Evolutionary conservation across 2,329 filamentous ascomycete genomes (phyloP).

Genomic region (Huntiella bhutanensis): DNA sequence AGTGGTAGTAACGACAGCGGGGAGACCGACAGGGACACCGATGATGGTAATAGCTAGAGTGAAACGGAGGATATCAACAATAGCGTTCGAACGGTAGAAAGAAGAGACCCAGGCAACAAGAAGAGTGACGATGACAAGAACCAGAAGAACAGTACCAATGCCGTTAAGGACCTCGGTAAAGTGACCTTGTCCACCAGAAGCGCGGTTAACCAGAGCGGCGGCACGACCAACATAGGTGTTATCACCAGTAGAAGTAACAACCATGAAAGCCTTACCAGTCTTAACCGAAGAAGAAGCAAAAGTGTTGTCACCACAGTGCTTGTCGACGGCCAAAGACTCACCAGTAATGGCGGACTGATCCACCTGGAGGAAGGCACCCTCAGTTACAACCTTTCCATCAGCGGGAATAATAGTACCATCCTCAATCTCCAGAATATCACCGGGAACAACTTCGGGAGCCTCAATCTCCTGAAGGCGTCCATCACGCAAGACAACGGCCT

Average conservation of each 20-base stretch:
- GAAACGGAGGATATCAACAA: constrained; percentile 63
- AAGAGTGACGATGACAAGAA: constrained; percentile 64
- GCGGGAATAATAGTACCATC: constrained; percentile 79
- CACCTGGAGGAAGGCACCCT: constrained; percentile 49
- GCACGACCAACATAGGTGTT: constrained; percentile 80
- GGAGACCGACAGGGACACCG: constrained; percentile 82
- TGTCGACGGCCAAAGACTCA: constrained; percentile 80
- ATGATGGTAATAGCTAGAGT: constrained; percentile 81
- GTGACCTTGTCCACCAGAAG: constrained; percentile 29
- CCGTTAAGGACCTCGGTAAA: constrained; percentile 56
- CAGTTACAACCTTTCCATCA: constrained; percentile 69
- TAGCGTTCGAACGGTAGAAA: constrained; percentile 72
- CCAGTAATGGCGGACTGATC: constrained; percentile 49
- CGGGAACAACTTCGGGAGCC: constrained; percentile 67
- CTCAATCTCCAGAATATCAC: constrained; percentile 77
- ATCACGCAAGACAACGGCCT: constrained; percentile 73
- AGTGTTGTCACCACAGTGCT: constrained; percentile 62
- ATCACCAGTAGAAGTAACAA: constrained; percentile 72
- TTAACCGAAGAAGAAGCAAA: constrained; percentile 79
- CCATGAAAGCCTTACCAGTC: constrained; percentile 69
- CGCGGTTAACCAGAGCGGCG: constrained; percentile 66
- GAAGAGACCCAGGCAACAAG: constrained; percentile 70
- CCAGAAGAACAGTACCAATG: constrained; percentile 61
- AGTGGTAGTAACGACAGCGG: constrained; percentile 81
- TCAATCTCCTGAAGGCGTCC: constrained; percentile 58